phyloP scores from a whole-genome alignment of 164 flowering plant genomes.

The Echeveria elegans region DNA sequence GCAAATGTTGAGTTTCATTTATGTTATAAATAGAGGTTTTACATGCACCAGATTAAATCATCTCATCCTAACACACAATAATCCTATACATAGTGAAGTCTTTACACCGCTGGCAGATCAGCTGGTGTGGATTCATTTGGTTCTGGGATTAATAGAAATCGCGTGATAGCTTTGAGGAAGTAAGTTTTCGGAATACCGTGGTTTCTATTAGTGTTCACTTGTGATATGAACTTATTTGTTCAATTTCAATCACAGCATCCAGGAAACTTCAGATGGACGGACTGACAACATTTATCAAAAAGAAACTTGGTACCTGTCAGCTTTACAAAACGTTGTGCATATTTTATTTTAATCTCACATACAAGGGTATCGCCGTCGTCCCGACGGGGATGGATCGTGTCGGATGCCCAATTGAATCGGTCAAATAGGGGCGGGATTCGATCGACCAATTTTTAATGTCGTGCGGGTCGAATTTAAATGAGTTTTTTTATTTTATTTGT shows the following conservation, averaged over 20 bases:
- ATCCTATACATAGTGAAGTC: background rate
- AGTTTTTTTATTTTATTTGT: no score
- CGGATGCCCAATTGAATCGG: no score
- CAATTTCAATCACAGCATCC: constrained; percentile 53
- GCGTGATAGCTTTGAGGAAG: constrained; percentile 90
- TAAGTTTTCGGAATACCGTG: constrained; percentile 17
- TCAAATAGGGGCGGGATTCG: no score
- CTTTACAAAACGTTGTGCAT: background rate
- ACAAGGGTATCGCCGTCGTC: no score
- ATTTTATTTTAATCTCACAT: no score
- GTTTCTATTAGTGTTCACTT: background rate
- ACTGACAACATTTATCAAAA: constrained; percentile 76
- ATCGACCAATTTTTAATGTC: no score
- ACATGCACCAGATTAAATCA: background rate
- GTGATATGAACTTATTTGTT: constrained; percentile 1
- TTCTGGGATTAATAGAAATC: constrained; percentile 79
- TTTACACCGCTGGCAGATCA: constrained; percentile 47
- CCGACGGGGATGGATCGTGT: no score
- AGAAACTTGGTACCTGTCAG: constrained; percentile 73
- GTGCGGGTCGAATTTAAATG: no score
- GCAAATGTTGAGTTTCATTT: background rate
- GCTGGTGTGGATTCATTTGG: constrained; percentile 98
- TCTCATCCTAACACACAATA: background rate
- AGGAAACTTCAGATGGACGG: constrained; percentile 98
- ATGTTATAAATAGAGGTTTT: background rate